These are phyloP conservation scores for Cenchrus americanus DNA, from an alignment of 176 grass and related monocot genomes.

Conservation along the genomic window DNA sequence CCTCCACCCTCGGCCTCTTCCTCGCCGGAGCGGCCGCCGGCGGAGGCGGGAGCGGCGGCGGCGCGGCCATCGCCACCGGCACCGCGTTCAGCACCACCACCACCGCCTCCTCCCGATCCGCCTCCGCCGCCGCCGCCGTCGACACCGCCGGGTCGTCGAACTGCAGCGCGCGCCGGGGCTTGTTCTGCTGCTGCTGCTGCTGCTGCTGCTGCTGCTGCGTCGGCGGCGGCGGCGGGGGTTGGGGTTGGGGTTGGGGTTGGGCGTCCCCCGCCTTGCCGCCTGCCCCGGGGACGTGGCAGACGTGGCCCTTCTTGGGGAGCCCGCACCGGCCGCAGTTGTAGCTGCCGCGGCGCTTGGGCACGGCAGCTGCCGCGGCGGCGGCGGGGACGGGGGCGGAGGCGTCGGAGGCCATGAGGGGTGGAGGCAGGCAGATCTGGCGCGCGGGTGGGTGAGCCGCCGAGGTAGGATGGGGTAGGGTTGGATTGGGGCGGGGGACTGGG, in stretches of 20 bases:
- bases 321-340: slow-evolving; percentile 95
- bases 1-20: not conserved
- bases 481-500: not conserved
- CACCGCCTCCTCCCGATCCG: not conserved
- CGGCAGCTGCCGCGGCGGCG: not conserved
- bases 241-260: no score
- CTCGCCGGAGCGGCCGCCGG: no score
- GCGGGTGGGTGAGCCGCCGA: not conserved
- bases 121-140: no score
- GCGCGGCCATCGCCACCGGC: not conserved
- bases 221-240: not conserved
- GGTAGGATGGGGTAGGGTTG: slow-evolving; percentile 27
- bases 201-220: not conserved
- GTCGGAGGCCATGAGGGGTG: slow-evolving; percentile 37
- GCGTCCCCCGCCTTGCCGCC: slow-evolving; percentile 10
- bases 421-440: not conserved
- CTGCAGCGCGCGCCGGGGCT: slow-evolving; percentile 66
- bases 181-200: slow-evolving; percentile 28
- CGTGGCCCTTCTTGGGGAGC: slow-evolving; percentile 88
- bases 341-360: slow-evolving; percentile 67
- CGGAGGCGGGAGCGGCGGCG: not conserved
- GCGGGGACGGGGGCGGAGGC: not conserved
- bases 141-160: slow-evolving; percentile 50
- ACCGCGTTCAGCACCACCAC: not conserved
- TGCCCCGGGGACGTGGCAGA: slow-evolving; percentile 42